A percentile compares a stretch with the other conserved stretches of the same genome.
Evolutionary conservation across 2,329 filamentous ascomycete genomes (phyloP).

Genomic region (Trichoderma semiorbis): DNA sequence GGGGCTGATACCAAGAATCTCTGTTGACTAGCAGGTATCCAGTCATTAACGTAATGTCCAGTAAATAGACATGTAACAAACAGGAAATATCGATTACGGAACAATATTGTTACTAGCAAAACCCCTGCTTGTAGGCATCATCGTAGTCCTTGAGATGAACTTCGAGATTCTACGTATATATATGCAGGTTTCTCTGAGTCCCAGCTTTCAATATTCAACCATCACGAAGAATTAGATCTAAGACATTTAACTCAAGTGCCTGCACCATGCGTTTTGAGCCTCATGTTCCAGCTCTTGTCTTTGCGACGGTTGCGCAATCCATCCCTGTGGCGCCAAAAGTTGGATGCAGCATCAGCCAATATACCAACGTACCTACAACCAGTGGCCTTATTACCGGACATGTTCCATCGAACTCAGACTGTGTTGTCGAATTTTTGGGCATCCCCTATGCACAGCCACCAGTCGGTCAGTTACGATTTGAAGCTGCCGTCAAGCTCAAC

Average conservation of each 20-base stretch:
- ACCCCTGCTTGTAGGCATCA: neutral
- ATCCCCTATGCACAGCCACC: neutral
- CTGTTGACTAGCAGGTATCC: neutral
- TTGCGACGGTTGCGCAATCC: neutral
- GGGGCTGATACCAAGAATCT: neutral
- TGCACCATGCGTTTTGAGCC: neutral
- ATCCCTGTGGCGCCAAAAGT: neutral
- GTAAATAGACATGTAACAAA: neutral
- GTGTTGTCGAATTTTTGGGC: neutral
- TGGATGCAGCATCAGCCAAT: neutral
- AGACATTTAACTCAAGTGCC: neutral
- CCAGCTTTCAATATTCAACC: neutral
- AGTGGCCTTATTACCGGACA: neutral
- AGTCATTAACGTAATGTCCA: neutral
- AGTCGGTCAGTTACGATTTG: neutral
- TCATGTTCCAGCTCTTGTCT: neutral
- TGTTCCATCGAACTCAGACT: neutral
- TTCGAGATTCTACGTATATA: neutral
- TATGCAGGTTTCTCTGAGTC: neutral
- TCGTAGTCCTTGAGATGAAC: no score
- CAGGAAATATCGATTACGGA: neutral
- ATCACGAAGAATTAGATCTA: neutral
- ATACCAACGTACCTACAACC: neutral
- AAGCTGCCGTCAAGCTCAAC: neutral
- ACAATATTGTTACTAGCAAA: neutral